These are phyloP conservation scores for Podospora appendiculata DNA, from an alignment of 495 filamentous ascomycete species.

Conservation along the genomic window DNA sequence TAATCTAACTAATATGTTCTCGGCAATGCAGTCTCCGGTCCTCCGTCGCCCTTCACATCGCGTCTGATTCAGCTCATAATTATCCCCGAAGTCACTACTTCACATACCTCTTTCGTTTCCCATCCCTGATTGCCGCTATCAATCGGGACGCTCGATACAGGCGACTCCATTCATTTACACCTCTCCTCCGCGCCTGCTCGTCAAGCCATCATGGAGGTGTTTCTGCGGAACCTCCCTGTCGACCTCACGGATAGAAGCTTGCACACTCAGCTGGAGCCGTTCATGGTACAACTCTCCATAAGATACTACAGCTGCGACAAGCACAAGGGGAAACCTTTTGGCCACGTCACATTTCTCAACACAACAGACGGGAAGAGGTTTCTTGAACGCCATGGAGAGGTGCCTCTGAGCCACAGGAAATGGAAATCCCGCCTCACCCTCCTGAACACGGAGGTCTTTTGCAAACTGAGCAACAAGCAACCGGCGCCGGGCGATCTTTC, in stretches of 20 bases:
- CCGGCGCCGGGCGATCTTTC: constrained; percentile 29
- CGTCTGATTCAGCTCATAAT: too few species aligned
- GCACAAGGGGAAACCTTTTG: constrained; percentile 15
- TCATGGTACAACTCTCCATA: constrained; percentile 25
- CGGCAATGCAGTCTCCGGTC: too few species aligned
- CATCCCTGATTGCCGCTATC: too few species aligned
- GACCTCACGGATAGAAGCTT: constrained; percentile 25
- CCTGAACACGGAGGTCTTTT: constrained; percentile 29
- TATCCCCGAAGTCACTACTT: too few species aligned
- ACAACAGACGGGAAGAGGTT: constrained; percentile 28
- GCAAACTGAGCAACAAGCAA: constrained; percentile 30
- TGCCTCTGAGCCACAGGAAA: neutral
- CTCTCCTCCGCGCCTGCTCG: neutral
- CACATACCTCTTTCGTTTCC: too few species aligned
- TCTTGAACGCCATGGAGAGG: constrained; percentile 18
- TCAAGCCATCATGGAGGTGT: constrained; percentile 31
- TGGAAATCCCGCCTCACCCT: constrained; percentile 26
- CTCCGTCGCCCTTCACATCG: too few species aligned
- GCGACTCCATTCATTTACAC: neutral
- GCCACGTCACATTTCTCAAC: constrained; percentile 29
- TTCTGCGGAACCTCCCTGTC: constrained; percentile 27
- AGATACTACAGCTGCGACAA: constrained; percentile 29
- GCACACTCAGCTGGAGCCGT: constrained; percentile 21
- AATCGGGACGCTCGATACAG: neutral
- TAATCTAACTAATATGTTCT: too few species aligned